phyloP scores from a whole-genome alignment of 805 yeast species.

The Ogataea siamensis region DNA sequence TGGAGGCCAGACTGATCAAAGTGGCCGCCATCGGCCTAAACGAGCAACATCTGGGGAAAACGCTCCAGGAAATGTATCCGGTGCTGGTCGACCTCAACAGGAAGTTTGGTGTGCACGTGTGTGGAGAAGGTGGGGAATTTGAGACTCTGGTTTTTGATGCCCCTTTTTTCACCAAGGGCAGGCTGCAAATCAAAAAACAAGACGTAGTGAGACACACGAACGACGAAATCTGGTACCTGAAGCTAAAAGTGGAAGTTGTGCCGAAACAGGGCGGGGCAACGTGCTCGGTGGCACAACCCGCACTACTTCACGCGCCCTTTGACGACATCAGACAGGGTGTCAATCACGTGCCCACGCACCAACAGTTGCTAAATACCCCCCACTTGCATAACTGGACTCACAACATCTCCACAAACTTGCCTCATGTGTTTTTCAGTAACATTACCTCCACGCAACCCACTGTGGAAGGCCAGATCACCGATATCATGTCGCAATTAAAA shows the following conservation, averaged over 20 bases:
- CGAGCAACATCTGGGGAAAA: constrained; percentile 62
- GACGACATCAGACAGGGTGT: constrained; percentile 19
- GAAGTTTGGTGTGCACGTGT: constrained; percentile 80
- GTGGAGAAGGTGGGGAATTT: constrained; percentile 99
- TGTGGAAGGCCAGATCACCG: constrained; percentile 44
- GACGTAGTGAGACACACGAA: constrained; percentile 46
- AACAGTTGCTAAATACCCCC: background rate
- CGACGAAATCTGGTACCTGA: constrained; percentile 72
- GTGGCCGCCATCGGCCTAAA: constrained; percentile 90
- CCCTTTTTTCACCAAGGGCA: constrained; percentile 67
- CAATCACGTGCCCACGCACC: background rate
- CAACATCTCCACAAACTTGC: constrained; percentile 24
- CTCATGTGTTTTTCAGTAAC: constrained; percentile 44
- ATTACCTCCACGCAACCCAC: constrained; percentile 32
- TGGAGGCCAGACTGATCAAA: constrained; percentile 84
- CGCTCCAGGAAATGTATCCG: constrained; percentile 61
- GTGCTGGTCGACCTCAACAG: constrained; percentile 54
- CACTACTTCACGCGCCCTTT: constrained; percentile 43
- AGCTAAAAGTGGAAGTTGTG: constrained; percentile 50
- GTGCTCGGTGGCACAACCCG: constrained; percentile 30
- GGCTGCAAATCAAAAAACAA: constrained; percentile 41
- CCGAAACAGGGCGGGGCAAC: constrained; percentile 21
- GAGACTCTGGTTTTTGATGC: constrained; percentile 91
- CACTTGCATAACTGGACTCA: constrained; percentile 1
- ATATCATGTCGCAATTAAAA: constrained; percentile 47